Conservation (phyloP, 1,284 basidiomycete genomes). For the Hemileia vastatrix region DNA sequence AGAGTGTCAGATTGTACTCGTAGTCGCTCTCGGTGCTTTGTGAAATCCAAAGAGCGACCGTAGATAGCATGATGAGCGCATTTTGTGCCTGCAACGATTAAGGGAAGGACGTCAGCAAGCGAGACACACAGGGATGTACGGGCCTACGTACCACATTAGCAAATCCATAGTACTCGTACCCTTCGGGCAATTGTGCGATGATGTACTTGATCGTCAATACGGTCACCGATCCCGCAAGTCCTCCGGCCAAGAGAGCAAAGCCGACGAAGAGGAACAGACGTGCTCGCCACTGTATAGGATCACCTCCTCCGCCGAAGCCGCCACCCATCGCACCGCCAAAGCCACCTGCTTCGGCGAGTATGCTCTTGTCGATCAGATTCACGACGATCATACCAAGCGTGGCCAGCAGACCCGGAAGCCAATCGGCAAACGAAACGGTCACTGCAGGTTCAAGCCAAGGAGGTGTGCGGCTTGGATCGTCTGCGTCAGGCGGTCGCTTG, state of each 20-base stretch:
- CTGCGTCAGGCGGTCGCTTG: constrained; percentile 58
- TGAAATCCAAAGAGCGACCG: constrained; percentile 15
- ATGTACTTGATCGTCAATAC: too few relatives aligned
- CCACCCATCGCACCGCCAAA: too few relatives aligned
- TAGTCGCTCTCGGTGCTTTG: constrained; percentile 22
- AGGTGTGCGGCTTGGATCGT: constrained; percentile 10
- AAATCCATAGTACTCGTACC: too few relatives aligned
- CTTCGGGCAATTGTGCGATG: too few relatives aligned
- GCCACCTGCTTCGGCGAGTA: constrained; percentile 71
- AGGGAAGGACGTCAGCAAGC: too few relatives aligned
- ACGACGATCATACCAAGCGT: constrained; percentile 85
- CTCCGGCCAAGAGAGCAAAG: constrained; percentile 92
- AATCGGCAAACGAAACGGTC: too few relatives aligned
- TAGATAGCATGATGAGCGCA: too few relatives aligned
- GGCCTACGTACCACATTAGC: too few relatives aligned
- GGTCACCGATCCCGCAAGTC: constrained; percentile 82
- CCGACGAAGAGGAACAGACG: constrained; percentile 84
- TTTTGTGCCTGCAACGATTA: too few relatives aligned
- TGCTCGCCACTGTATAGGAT: constrained; percentile 77
- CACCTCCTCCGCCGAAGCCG: constrained; percentile 52
- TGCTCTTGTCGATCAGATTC: constrained; percentile 89
- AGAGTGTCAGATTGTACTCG: too few relatives aligned
- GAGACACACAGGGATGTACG: too few relatives aligned
- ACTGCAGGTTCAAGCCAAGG: constrained; percentile 23
- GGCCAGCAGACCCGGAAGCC: constrained; percentile 90